phyloP scores from a whole-genome alignment of 2,329 filamentous ascomycete species.

The Chalara sp. region DNA sequence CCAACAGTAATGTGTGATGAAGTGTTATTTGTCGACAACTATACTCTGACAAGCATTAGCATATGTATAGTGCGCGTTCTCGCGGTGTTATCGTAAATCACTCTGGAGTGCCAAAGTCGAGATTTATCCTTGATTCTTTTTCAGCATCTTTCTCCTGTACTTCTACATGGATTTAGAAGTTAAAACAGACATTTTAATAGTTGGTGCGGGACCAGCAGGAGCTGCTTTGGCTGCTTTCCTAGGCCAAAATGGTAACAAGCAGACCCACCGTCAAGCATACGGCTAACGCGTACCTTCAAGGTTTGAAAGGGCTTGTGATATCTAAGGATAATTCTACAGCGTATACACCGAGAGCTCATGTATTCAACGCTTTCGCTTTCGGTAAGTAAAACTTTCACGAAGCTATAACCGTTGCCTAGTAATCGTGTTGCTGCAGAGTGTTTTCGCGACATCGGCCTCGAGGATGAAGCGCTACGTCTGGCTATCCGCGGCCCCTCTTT shows the following conservation, averaged over 20 bases:
- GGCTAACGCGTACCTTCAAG: neutral
- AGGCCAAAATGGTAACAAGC: slow-evolving; percentile 34
- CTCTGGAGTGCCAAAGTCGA: too few species aligned
- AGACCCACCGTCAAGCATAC: neutral
- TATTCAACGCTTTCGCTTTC: neutral
- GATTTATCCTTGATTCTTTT: too few species aligned
- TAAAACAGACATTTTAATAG: slow-evolving; percentile 40
- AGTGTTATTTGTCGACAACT: too few species aligned
- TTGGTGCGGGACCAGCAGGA: slow-evolving; percentile 47
- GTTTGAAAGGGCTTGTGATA: slow-evolving; percentile 46
- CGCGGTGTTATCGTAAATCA: too few species aligned
- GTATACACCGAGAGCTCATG: slow-evolving; percentile 49
- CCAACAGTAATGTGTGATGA: too few species aligned
- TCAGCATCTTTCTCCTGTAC: too few species aligned
- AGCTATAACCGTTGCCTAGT: neutral
- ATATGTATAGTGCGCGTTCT: too few species aligned
- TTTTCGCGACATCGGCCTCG: slow-evolving; percentile 44
- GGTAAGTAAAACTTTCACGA: neutral
- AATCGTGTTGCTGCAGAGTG: slow-evolving; percentile 31
- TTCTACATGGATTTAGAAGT: neutral
- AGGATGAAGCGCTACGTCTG: slow-evolving; percentile 32
- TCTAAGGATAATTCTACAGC: slow-evolving; percentile 42
- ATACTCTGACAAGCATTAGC: too few species aligned
- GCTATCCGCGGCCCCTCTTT: slow-evolving; percentile 35
- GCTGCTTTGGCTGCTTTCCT: slow-evolving; percentile 48